Conservation (phyloP, 2,329 filamentous ascomycete genomes). For the Didymella exigua region DNA sequence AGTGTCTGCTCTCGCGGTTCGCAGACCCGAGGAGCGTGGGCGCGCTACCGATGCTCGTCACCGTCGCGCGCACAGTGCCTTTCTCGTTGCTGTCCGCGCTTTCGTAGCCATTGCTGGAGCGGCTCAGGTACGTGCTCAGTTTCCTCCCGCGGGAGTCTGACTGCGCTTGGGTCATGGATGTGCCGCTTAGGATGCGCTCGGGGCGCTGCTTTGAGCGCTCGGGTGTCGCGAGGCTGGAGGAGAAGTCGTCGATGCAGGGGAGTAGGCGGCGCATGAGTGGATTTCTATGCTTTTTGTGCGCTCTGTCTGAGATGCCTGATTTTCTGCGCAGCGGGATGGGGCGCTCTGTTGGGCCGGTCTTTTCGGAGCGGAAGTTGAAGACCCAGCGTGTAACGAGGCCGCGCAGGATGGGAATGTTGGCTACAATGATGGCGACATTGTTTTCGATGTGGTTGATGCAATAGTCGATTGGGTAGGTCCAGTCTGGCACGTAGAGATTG, state of each 20-base stretch:
- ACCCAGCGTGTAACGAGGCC: constrained; percentile 50
- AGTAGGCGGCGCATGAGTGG: constrained; percentile 40
- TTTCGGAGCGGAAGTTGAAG: constrained; percentile 43
- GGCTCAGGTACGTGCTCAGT: constrained; percentile 31
- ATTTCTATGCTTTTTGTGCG: constrained; percentile 27
- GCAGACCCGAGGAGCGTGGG: constrained; percentile 35
- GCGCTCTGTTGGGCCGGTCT: constrained; percentile 39
- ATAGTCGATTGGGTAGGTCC: constrained; percentile 51
- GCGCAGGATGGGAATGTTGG: constrained; percentile 50
- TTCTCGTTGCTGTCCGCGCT: constrained; percentile 39
- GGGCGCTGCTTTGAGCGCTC: constrained; percentile 7
- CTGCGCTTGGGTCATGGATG: neutral
- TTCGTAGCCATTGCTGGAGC: constrained; percentile 38
- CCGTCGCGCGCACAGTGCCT: constrained; percentile 40
- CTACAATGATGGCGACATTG: constrained; percentile 51
- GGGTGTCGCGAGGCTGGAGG: constrained; percentile 39
- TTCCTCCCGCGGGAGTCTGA: constrained; percentile 22
- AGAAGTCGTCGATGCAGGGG: constrained; percentile 46
- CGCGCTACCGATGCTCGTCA: constrained; percentile 41
- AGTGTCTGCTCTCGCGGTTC: constrained; percentile 18
- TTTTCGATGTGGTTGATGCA: constrained; percentile 52
- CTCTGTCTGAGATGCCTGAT: constrained; percentile 36
- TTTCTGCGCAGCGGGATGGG: constrained; percentile 38
- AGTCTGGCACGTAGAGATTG: constrained; percentile 44
- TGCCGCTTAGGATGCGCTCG: constrained; percentile 10